Base-by-base conservation (phyloP, 306 rosid species). In the Prunus padus region DNA sequence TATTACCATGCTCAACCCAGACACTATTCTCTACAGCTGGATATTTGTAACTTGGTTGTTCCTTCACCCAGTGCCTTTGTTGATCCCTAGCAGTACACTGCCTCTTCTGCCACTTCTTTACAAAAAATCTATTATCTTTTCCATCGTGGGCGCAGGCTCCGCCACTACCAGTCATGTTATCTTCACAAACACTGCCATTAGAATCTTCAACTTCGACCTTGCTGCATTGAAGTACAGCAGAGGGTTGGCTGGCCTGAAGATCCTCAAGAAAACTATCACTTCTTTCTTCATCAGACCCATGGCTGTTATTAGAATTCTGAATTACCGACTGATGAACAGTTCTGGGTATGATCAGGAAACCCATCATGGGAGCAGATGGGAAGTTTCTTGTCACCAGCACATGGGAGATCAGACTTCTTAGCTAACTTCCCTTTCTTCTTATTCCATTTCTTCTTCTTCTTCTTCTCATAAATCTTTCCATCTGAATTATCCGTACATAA, bases 361-460 rank as follows among this genome's bases (percentile, higher is more conserved):
- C 65, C 28, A 45, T 20, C 15, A 23, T 8, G 25, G 31, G 72
- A 23, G 50, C 37, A 44, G 12, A 22, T 19, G n/a, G 50, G 40
- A 0, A 62, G 22, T 46, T 74, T 30, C 62, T 46, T 26, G 19
- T 11, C 1, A 46, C 51, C 57, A 16, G 26, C 61, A 74, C 50
- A n/a, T 20, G 63, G 62, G 46, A 8, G 20, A 15, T 10, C n/a
- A 31, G 26, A 46, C 70, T 62, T 63, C 40, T 49, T 15, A n/a
- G 50, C 49, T 4, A 20, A 11, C 19, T 52, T 75, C 1, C 42
- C 52, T 20, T 52, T 75, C 26, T 37, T 52, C 40, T 52, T 31
- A 31, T 31, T 75, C 51, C 12, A 28, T 26, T 70, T 19, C 50
- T 54, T 71, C 52, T 51, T 69, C 61, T 51, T 50, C 61, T 71